Conservation (phyloP, 768 basidiomycete genomes). For the Phaeotremella fagi region DNA sequence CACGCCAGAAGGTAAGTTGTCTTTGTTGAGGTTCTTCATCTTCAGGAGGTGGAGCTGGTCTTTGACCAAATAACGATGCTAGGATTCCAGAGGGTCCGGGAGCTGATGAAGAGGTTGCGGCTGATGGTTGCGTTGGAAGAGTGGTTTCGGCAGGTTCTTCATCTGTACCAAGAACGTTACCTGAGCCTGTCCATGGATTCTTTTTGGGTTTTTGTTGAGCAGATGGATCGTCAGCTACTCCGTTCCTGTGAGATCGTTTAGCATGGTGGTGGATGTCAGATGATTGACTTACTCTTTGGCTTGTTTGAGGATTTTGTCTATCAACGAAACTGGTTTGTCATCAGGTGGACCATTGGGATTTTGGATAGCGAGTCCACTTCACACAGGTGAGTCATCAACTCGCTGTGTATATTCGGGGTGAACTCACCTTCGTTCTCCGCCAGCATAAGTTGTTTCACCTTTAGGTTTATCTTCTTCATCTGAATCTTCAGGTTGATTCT, state of each 20-base stretch:
- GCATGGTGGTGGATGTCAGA: background rate
- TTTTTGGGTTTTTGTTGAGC: conserved; percentile 26
- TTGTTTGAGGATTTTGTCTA: conserved; percentile 64
- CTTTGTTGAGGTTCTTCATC: conserved; percentile 61
- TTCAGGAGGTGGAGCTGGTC: conserved; percentile 13
- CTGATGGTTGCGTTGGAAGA: conserved; percentile 55
- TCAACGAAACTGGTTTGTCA: conserved; percentile 51
- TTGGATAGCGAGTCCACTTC: conserved; percentile 80
- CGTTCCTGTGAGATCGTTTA: conserved; percentile 50
- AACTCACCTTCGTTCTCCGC: conserved; percentile 85
- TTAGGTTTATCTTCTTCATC: conserved; percentile 6
- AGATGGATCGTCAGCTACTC: conserved; percentile 27
- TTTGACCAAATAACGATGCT: conserved; percentile 43
- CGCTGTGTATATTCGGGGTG: conserved; percentile 2
- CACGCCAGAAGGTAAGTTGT: conserved; percentile 81
- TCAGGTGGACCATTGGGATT: conserved; percentile 70
- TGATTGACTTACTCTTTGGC: conserved; percentile 65
- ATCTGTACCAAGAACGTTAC: conserved; percentile 82
- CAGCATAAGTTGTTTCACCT: conserved; percentile 74
- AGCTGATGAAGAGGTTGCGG: conserved; percentile 51
- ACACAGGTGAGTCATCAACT: conserved; percentile 1
- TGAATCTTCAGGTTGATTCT: conserved; percentile 6
- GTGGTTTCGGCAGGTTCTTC: conserved; percentile 67
- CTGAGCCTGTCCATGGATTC: conserved; percentile 67
- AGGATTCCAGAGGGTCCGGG: conserved; percentile 6